Conservation (phyloP, 2,329 filamentous ascomycete genomes). For the Trichoderma oligosporum region DNA sequence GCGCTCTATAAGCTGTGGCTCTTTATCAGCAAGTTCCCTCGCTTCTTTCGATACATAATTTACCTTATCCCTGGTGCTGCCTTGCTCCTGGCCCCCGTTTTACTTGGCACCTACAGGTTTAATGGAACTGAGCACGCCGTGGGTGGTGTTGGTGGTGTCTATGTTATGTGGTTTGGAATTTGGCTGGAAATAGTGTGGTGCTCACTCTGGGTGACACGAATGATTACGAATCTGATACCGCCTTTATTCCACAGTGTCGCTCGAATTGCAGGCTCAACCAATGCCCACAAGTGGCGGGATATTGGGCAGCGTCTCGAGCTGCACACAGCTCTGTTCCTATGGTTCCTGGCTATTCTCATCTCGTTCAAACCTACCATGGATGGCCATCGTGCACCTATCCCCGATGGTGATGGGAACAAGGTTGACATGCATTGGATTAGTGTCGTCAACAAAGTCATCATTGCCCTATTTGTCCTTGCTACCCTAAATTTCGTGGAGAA, state of each 20-base stretch:
- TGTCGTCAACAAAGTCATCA: constrained; percentile 79
- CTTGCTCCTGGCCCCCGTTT: constrained; percentile 45
- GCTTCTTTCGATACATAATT: constrained; percentile 46
- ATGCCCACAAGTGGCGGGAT: constrained; percentile 88
- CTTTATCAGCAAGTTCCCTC: constrained; percentile 48
- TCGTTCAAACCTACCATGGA: constrained; percentile 83
- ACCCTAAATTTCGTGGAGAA: constrained; percentile 85
- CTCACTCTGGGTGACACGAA: constrained; percentile 73
- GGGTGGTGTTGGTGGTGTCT: constrained; percentile 66
- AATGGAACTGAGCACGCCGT: constrained; percentile 44
- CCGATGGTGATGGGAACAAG: constrained; percentile 38
- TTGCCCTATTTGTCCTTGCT: constrained; percentile 75
- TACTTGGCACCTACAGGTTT: constrained; percentile 42
- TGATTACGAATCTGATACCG: constrained; percentile 50
- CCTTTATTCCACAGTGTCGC: constrained; percentile 50
- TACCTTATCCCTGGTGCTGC: constrained; percentile 46
- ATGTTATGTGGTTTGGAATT: constrained; percentile 86
- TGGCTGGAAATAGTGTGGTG: constrained; percentile 95
- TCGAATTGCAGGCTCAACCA: constrained; percentile 74
- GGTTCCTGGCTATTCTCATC: constrained; percentile 81
- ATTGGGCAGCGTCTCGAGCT: constrained; percentile 82
- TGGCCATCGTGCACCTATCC: constrained; percentile 43
- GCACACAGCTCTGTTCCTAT: constrained; percentile 82
- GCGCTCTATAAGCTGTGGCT: constrained; percentile 41
- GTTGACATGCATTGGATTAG: constrained; percentile 64